Evolutionary conservation across 116 monocot species (phyloP).

Genomic region (Cymodocea nodosa): DNA sequence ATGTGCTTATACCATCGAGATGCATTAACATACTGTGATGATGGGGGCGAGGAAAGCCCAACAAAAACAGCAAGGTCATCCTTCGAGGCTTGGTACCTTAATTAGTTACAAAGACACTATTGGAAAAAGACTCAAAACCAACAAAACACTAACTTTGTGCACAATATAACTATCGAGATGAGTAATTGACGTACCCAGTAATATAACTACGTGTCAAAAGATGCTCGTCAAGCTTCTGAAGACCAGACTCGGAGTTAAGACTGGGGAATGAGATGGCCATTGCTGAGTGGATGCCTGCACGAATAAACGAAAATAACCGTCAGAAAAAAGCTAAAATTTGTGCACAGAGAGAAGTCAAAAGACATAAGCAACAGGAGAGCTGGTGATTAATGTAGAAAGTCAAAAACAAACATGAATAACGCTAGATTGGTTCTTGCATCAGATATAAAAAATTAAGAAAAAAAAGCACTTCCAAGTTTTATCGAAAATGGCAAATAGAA

Average conservation of each 20-base stretch:
- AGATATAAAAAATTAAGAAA: no score
- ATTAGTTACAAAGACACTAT: no score
- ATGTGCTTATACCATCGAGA: constrained; percentile 77
- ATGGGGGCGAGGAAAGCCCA: constrained; percentile 23
- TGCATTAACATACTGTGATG: constrained; percentile 41
- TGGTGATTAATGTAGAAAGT: no score
- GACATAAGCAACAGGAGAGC: no score
- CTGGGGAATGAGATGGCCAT: constrained; percentile 29
- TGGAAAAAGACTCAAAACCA: not conserved
- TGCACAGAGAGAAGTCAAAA: no score
- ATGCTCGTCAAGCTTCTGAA: constrained; percentile 59
- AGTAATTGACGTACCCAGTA: constrained; percentile 27
- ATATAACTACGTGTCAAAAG: constrained; percentile 68
- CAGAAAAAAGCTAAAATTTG: no score
- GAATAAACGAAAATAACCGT: no score
- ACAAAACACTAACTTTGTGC: not conserved
- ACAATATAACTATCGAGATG: not conserved
- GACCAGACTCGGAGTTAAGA: constrained; percentile 36
- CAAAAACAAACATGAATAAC: no score
- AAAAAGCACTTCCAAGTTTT: no score
- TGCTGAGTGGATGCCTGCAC: constrained; percentile 1
- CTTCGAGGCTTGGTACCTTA: constrained; percentile 77
- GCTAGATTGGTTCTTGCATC: no score
- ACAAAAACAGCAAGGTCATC: constrained; percentile 50
- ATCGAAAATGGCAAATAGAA: no score